Evolutionary conservation across 2,329 filamentous ascomycete genomes (phyloP).

Genomic region (Thermoascus crustaceus): DNA sequence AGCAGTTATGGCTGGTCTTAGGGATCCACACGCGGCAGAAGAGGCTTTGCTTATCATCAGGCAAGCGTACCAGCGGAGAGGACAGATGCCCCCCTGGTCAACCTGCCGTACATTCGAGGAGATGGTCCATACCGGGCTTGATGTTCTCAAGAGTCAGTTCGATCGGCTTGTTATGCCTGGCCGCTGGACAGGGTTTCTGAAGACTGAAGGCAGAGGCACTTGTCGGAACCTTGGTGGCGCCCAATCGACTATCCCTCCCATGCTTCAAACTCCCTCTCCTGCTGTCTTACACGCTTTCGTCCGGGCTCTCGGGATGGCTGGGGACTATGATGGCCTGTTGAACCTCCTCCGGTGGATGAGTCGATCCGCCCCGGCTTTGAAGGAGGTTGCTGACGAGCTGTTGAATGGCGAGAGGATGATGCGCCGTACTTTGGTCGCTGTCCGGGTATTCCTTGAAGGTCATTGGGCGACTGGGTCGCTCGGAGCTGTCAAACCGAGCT

Average conservation of each 20-base stretch:
- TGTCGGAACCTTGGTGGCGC: background rate
- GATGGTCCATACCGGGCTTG: constrained; percentile 23
- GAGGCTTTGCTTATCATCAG: constrained; percentile 19
- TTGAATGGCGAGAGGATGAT: constrained; percentile 31
- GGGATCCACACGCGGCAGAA: constrained; percentile 18
- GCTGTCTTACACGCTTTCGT: constrained; percentile 35
- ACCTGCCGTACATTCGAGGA: constrained; percentile 15
- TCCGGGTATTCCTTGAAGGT: constrained; percentile 33
- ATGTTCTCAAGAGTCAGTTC: constrained; percentile 27
- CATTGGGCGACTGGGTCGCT: constrained; percentile 14
- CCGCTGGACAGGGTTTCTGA: constrained; percentile 5
- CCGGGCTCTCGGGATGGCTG: constrained; percentile 31
- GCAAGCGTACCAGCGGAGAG: constrained; percentile 8
- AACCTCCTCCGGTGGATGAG: constrained; percentile 37
- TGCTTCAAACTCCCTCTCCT: constrained; percentile 30
- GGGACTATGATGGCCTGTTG: constrained; percentile 33
- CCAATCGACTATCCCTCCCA: constrained; percentile 17
- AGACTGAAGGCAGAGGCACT: constrained; percentile 3
- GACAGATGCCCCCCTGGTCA: constrained; percentile 3
- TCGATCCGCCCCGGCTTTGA: constrained; percentile 22
- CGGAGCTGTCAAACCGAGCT: background rate
- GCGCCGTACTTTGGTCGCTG: constrained; percentile 33
- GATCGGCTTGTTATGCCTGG: constrained; percentile 26
- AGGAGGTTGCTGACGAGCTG: constrained; percentile 26
- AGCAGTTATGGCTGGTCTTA: constrained; percentile 26